phyloP scores from a whole-genome alignment of 2,329 filamentous ascomycete species.

The Thermomyces lanuginosus region DNA sequence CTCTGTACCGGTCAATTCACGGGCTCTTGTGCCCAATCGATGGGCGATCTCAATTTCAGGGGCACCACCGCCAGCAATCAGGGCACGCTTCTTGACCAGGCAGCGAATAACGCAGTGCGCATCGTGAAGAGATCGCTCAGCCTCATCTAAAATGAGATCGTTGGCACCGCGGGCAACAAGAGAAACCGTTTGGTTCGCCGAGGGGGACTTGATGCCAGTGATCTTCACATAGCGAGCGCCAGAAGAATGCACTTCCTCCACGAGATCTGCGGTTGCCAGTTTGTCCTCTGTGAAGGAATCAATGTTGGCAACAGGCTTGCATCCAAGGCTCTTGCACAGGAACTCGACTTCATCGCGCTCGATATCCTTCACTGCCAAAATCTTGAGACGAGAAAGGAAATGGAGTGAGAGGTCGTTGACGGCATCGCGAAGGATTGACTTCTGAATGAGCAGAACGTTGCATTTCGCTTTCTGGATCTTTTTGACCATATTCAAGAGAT shows the following conservation, averaged over 20 bases:
- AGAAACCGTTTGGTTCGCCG: constrained; percentile 61
- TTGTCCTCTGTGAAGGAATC: constrained; percentile 99
- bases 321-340: constrained; percentile 96
- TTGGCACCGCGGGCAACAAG: constrained; percentile 93
- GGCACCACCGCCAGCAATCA: constrained; percentile 90
- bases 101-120: constrained; percentile 95
- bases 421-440: constrained; percentile 92
- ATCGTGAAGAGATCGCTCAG: constrained; percentile 90
- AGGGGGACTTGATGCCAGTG: constrained; percentile 65
- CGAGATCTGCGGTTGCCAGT: constrained; percentile 78
- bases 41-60: constrained; percentile 94
- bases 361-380: constrained; percentile 90
- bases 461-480: constrained; percentile 99
- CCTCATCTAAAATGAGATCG: constrained; percentile 84
- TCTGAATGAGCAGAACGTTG: constrained; percentile 95
- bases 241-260: constrained; percentile 77
- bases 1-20: constrained; percentile 76
- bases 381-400: constrained; percentile 93
- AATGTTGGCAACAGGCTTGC: constrained; percentile 96
- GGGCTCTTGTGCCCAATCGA: constrained; percentile 63
- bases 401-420: constrained; percentile 96
- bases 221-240: constrained; percentile 91
- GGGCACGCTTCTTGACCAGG: constrained; percentile 97
- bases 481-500: constrained; percentile 97
- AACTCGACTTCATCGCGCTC: constrained; percentile 98